A percentile compares a stretch with the other conserved stretches of the same genome.
phyloP scores from a whole-genome alignment of 805 yeast species.

The Saccharomyces mikatae region DNA sequence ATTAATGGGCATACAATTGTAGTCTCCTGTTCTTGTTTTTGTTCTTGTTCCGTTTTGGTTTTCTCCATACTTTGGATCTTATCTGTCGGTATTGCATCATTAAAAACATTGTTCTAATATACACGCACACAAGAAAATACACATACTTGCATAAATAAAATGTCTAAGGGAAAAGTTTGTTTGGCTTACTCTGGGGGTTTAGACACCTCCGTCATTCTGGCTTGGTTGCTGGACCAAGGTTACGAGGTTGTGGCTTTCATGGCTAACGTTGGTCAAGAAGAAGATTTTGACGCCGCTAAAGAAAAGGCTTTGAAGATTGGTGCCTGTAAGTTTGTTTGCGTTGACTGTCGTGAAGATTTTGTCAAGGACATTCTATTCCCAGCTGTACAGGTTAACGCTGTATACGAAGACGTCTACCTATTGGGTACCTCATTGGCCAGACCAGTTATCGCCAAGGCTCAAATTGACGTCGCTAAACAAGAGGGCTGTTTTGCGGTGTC shows the following conservation, averaged over 20 bases:
- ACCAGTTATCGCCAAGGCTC: constrained; percentile 98
- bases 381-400: constrained; percentile 95
- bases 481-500: constrained; percentile 98
- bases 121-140: neutral
- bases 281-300: constrained; percentile 95
- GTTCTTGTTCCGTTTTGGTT: neutral
- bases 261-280: constrained; percentile 99
- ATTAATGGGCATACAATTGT: neutral
- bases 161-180: constrained; percentile 98
- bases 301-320: constrained; percentile 94
- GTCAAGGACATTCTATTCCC: constrained; percentile 89
- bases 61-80: neutral
- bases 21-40: neutral
- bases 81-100: neutral
- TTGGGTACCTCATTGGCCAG: constrained; percentile 97
- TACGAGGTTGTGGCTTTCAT: constrained; percentile 96
- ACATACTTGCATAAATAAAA: constrained; percentile 22
- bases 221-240: constrained; percentile 96
- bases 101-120: neutral
- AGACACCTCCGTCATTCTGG: constrained; percentile 94
- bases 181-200: constrained; percentile 98
- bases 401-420: constrained; percentile 93
- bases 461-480: constrained; percentile 90
- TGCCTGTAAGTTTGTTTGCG: constrained; percentile 90
- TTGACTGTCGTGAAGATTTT: constrained; percentile 90